Evolutionary conservation across 1,284 basidiomycete species (phyloP).

Genomic region (Malassezia arunalokei): DNA sequence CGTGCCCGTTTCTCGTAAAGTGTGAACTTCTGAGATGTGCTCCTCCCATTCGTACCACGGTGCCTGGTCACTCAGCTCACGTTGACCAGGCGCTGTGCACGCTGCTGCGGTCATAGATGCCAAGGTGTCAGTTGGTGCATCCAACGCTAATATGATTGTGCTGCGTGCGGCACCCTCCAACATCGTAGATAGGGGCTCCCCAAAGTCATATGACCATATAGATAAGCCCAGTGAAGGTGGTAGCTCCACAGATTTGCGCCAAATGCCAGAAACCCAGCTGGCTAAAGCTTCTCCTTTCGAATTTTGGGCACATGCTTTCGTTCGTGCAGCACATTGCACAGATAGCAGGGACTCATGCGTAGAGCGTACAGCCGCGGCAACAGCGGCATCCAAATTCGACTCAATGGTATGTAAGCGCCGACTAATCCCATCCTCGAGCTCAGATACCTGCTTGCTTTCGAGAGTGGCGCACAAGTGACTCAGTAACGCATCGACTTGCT

Average conservation of each 20-base stretch:
- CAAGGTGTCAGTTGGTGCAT: constrained; percentile 5
- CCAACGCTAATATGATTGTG: constrained; percentile 6
- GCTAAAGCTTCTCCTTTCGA: not conserved
- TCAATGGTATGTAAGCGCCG: not conserved
- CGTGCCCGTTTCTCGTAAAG: not conserved
- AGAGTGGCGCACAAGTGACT: constrained; percentile 5
- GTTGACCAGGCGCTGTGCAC: constrained; percentile 1
- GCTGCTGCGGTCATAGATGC: constrained; percentile 13
- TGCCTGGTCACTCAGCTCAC: not conserved
- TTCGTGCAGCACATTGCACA: not conserved
- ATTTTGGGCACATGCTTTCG: not conserved
- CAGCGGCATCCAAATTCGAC: not conserved
- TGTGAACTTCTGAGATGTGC: constrained; percentile 2
- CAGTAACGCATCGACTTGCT: not conserved
- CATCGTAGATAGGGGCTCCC: constrained; percentile 4
- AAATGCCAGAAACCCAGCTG: not conserved
- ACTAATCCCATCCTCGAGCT: not conserved
- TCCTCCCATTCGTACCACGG: constrained; percentile 6
- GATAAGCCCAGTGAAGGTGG: not conserved
- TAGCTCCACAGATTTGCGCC: not conserved
- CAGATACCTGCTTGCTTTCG: not conserved
- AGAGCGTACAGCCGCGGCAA: not conserved
- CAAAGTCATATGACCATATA: constrained; percentile 17
- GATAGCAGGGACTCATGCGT: not conserved
- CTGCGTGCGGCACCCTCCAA: constrained; percentile 12